phyloP scores from a whole-genome alignment of 306 rosid species.

The Vachellia pachyceras region DNA sequence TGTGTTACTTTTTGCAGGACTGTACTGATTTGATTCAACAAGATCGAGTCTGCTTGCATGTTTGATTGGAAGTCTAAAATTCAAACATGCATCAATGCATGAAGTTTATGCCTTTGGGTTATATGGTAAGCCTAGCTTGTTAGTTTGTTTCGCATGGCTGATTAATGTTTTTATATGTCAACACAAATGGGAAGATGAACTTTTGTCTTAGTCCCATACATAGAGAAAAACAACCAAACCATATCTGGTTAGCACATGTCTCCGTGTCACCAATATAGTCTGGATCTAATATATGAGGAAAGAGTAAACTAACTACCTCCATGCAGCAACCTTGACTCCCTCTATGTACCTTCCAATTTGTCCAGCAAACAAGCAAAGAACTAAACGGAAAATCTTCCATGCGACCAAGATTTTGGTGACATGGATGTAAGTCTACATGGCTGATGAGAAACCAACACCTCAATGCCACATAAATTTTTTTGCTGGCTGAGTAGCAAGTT shows the following conservation, averaged over 20 bases:
- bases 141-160: slow-evolving; percentile 25
- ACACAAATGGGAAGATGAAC: not conserved
- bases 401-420: not conserved
- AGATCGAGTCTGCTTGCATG: slow-evolving; percentile 6
- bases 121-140: slow-evolving; percentile 3
- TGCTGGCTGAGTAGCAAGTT: not conserved
- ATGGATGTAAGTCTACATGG: not conserved
- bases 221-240: not conserved
- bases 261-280: not conserved
- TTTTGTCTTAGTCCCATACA: not conserved
- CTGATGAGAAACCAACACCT: not conserved
- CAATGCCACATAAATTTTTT: not conserved
- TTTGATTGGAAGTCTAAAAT: slow-evolving; percentile 33
- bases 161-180: slow-evolving; percentile 7
- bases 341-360: not conserved
- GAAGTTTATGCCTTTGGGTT: not conserved
- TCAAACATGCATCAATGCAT: not conserved
- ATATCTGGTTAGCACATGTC: not conserved
- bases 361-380: not conserved
- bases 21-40: slow-evolving; percentile 9
- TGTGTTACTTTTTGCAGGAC: slow-evolving; percentile 17
- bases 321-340: not conserved
- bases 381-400: not conserved
- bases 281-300: not conserved
- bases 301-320: not conserved